Percentiles rank a stretch among this genome's conserved stretches.
Evolutionary conservation across 1,139 yeast species (phyloP).

Genomic region (Hansenula sp.): DNA sequence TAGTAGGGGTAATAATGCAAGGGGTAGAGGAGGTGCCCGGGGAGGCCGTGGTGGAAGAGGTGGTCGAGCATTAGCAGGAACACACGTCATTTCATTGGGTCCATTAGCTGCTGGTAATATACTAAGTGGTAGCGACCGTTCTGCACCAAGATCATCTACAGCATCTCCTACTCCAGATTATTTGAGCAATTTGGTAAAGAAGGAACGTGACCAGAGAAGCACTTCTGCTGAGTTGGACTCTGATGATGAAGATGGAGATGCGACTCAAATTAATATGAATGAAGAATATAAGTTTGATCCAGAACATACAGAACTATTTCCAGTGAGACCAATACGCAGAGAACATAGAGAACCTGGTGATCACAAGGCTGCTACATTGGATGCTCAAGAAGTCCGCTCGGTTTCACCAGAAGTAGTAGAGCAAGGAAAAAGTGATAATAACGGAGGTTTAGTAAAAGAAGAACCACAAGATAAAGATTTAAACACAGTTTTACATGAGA

Average conservation of each 20-base stretch:
- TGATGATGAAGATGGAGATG: constrained; percentile 24
- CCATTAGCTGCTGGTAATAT: constrained; percentile 69
- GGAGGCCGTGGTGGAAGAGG: constrained; percentile 24
- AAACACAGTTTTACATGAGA: constrained; percentile 26
- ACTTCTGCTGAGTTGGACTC: constrained; percentile 23
- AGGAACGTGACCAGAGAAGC: constrained; percentile 11
- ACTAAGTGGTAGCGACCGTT: constrained; percentile 27
- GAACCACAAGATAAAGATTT: constrained; percentile 28
- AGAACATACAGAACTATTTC: constrained; percentile 39
- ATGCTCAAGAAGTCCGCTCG: constrained; percentile 19
- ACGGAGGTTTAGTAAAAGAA: constrained; percentile 32
- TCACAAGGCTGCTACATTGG: constrained; percentile 16
- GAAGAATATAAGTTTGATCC: constrained; percentile 47
- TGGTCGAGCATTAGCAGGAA: constrained; percentile 47
- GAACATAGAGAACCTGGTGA: constrained; percentile 34
- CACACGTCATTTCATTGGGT: constrained; percentile 67
- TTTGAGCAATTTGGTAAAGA: constrained; percentile 10
- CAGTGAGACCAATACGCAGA: constrained; percentile 44
- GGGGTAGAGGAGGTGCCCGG: constrained; percentile 26
- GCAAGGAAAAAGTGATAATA: constrained; percentile 4
- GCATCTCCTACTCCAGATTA: constrained; percentile 23
- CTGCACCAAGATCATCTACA: constrained; percentile 20
- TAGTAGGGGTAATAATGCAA: constrained; percentile 18
- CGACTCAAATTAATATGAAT: constrained; percentile 57
- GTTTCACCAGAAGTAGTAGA: constrained; percentile 21